Evolutionary conservation across 371 early-diverging fungal genomes (phyloP), one percentile per base, ranked within the genome.

Genomic region (Syncephalastrum contaminatum): DNA sequence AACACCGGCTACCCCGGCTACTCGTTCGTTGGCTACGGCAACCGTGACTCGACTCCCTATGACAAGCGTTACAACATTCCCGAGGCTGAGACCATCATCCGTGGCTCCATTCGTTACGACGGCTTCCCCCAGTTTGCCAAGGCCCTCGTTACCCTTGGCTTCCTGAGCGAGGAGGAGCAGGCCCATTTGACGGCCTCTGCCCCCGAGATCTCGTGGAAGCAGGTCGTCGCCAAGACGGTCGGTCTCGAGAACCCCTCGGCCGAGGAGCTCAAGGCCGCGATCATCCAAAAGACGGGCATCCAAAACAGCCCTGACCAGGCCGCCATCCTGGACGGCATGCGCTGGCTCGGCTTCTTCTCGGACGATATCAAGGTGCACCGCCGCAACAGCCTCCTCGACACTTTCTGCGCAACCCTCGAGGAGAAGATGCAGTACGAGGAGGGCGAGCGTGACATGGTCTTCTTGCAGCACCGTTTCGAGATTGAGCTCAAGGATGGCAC

Each of bases 41-140:
- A 98, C 90, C 92, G 99, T 63, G 98, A 98, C 74, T 98, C 99
- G 15, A 90, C 93, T 36, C 87, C 88, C 48, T 98, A 98, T 73
- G 88, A 87, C 72, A 87, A 93, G 79, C 88, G 93, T 56, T 98
- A 98, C 83, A 76, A 90, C 72, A 97, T 98, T 57, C 96, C 96
- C 19, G 96, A 96, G 64, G 92, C 94, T 24, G 78, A 90, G 56
- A 94, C 93, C n/a, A 86, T 96, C 55, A 81, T 98, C 54, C 90
- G 98, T 63, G 98, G 98, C 51, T 93, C 96, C 15, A 75, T 98
- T 50, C 87, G 98, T 56, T 98, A 96, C 75, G 88, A 92, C 60
- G 95, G 94, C 20, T 94, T 94, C 85, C 89, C 90, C 49, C 75
- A 85, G 62, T 94, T 97, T 63, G 88, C 93, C 66, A 92, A 95